Base-by-base conservation (phyloP, 2,329 filamentous ascomycete genomes). In the Stagonosporopsis rhizophila region DNA sequence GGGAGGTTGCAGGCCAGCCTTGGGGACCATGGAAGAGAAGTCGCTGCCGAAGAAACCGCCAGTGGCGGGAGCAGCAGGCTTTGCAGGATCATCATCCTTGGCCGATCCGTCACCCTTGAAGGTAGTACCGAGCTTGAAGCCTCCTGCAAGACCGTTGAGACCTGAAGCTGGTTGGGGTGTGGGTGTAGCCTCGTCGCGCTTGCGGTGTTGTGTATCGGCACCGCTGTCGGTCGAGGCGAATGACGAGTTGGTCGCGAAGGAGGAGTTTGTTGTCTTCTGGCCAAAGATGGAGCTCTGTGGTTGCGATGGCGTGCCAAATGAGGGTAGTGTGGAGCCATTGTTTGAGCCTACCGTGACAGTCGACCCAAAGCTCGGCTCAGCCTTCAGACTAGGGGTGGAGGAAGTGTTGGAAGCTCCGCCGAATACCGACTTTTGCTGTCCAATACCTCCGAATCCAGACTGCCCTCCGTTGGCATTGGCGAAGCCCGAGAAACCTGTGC, bases 91-190 rank as follows among this genome's bases (percentile, higher is more conserved):
- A 54, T 88, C 85, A 22, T 89, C 83, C 55, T 85, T 86, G 1
- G 84, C 80, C 40, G 82, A 81, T 6, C 84, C 82, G 61, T 90
- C 88, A 8, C 82, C 81, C 66, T 87, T 86, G 77, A 91, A 92
- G 1, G 85, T 87, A 27, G 85, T 87, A 35, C 83, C 83, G 15
- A 91, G 79, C 64, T 89, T 88, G 76, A 91, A 91, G 0, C 84
- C 82, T 15, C 65, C 67, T 48, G 60, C 61, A 53, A 65, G 65
- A 38, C 72, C 72, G 32, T 74, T 76, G 6, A 77, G 56, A 28
- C 71, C 70, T 45, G 68, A 60, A 32, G 66, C 52, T 42, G 62
- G 35, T 42, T 68, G 68, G 19, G 65, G 55, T 17, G 73, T 76
- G 30, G 75, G 72, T 47, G 73, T 74, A 30, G 67, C 67, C 46